phyloP scores from a whole-genome alignment of 2,329 filamentous ascomycete genomes.

The Sporothrix pseudoabietina region DNA sequence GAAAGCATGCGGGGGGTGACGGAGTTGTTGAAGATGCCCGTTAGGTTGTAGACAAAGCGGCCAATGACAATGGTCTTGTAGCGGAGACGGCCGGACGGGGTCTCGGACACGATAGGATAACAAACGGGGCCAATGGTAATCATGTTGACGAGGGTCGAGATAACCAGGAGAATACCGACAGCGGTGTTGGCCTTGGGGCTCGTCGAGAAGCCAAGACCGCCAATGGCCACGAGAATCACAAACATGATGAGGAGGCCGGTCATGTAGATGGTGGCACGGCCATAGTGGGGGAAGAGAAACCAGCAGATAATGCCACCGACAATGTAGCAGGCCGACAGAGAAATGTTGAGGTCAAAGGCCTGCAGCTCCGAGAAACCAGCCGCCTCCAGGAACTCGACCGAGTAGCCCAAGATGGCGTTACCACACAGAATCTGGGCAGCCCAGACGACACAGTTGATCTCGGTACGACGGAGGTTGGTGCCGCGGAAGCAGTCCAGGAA shows the following conservation, averaged over 20 bases:
- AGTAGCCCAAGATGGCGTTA: conserved; percentile 43
- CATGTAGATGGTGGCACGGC: conserved; percentile 34
- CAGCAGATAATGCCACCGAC: conserved; percentile 32
- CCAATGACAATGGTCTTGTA: conserved; percentile 42
- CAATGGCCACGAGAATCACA: conserved; percentile 31
- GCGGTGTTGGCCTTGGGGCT: conserved; percentile 10
- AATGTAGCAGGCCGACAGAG: conserved; percentile 40
- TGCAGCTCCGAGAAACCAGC: conserved; percentile 39
- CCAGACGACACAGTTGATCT: conserved; percentile 48
- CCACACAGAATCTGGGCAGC: conserved; percentile 39
- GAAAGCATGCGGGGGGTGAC: conserved; percentile 21
- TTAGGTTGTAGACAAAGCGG: conserved; percentile 40
- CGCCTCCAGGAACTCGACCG: conserved; percentile 35
- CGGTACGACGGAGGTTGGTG: conserved; percentile 49
- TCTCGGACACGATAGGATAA: conserved; percentile 42
- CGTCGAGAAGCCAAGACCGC: conserved; percentile 35
- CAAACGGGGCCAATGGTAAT: conserved; percentile 45
- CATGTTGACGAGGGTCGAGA: conserved; percentile 39
- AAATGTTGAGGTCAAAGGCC: conserved; percentile 43
- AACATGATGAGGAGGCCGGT: conserved; percentile 31
- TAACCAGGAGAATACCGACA: conserved; percentile 30
- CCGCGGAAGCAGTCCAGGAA: conserved; percentile 54
- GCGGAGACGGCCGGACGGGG: conserved; percentile 42
- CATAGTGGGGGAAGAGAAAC: conserved; percentile 32
- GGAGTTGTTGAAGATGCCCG: conserved; percentile 32